Evolutionary conservation across 495 filamentous ascomycete genomes (phyloP), one percentile per base, ranked within the genome.

Genomic region (Parmelia sp.): DNA sequence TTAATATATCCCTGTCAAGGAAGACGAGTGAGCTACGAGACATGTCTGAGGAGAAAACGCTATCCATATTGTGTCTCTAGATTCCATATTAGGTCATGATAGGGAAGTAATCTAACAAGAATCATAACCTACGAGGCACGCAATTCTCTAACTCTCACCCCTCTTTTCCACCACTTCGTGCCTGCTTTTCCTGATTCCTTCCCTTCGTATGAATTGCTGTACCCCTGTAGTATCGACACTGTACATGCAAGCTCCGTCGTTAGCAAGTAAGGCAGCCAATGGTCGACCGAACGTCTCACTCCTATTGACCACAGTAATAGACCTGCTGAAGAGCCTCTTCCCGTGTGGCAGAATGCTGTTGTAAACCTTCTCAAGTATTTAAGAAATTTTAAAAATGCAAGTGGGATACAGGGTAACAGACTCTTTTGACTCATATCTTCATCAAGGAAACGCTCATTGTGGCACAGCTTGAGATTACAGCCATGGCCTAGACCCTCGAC

Each of bases 381-480:
- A 47, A 98, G 83, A 67, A 96, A 91, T 83, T 98, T 98, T 76
- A 98, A 87, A 65, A 95, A 86, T 36, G 94, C 94, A 39, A 98
- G 82, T 27, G 94, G 94, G 1, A 94, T 98, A 80, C 94, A 98
- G 19, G 94, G 94, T 27, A 98, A 81, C 53, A 98, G 88, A 59
- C 86, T 93, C 75, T 98, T 98, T 74, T 90, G 88, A 53, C 76
- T 78, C 73, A 92, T 89, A 36, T 77, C 71, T 25, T 86, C 84
- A 78, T 98, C 94, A 40, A 98, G 81, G 79, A 91, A 97, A 58
- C 94, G 90, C 70, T 94, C 84, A 77, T 98, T 98, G 80, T 97
- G 89, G 80, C 97, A 98, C 91, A 98, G 96, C 82, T 98, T 98
- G 84, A 92, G 94, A 71, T 97, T 87, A 77, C 97, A 94, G 64